A percentile compares a stretch with the other conserved stretches of the same genome.
phyloP scores from a whole-genome alignment of 1,284 basidiomycete genomes.

The Inonotus obliquus region DNA sequence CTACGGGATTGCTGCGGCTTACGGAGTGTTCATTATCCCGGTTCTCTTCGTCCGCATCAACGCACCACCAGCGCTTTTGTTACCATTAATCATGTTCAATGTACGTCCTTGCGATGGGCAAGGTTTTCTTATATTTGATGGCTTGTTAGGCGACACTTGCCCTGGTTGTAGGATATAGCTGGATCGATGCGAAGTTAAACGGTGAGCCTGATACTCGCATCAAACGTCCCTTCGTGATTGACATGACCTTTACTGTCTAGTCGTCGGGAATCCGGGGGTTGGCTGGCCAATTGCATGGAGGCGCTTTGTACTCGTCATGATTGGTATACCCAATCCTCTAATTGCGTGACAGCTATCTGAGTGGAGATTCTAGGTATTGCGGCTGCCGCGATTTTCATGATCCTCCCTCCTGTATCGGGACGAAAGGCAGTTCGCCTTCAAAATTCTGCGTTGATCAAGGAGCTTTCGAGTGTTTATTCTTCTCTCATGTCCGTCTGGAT shows the following conservation, averaged over 20 bases:
- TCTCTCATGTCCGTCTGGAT: constrained; percentile 45
- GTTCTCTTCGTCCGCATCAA: constrained; percentile 51
- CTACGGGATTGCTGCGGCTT: constrained; percentile 52
- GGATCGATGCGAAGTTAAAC: constrained; percentile 51
- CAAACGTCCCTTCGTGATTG: background rate
- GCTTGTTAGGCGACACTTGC: constrained; percentile 35
- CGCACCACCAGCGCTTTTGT: constrained; percentile 39
- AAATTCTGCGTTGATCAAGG: constrained; percentile 37
- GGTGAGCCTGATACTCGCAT: background rate
- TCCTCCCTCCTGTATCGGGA: constrained; percentile 46
- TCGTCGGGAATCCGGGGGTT: constrained; percentile 43
- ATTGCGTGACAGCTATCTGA: background rate
- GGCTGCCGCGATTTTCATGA: constrained; percentile 44
- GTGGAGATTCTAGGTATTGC: constrained; percentile 32
- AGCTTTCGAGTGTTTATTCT: constrained; percentile 38
- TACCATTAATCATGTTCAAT: constrained; percentile 34
- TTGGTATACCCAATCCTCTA: constrained; percentile 33
- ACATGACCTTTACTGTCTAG: constrained; percentile 10
- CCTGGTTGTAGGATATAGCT: constrained; percentile 54
- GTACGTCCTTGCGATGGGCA: constrained; percentile 26
- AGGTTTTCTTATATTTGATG: background rate
- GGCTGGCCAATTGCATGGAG: constrained; percentile 53
- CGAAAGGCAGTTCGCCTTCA: constrained; percentile 44
- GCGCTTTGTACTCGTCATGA: constrained; percentile 42
- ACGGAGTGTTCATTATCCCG: constrained; percentile 47